These are phyloP conservation scores for Naganishia vishniacii DNA, from an alignment of 768 basidiomycete genomes.

Conservation along the genomic window DNA sequence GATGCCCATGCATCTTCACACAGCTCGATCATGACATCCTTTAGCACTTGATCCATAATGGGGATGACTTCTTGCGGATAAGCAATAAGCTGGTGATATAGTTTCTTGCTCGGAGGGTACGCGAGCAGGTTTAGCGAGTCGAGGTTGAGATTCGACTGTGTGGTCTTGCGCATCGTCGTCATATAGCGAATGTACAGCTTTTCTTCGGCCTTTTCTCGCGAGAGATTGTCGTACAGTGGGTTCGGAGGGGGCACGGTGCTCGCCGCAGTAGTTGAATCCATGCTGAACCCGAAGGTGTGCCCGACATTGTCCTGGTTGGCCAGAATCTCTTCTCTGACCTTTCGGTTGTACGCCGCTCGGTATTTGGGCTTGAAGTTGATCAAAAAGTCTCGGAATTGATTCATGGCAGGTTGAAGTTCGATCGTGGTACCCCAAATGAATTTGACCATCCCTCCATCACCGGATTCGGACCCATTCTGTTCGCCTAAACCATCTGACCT, in stretches of 20 bases:
- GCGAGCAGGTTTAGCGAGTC: constrained; percentile 79
- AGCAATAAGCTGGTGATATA: constrained; percentile 75
- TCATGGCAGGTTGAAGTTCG: constrained; percentile 84
- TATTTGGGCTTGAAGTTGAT: constrained; percentile 91
- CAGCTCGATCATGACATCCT: constrained; percentile 82
- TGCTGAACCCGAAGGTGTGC: constrained; percentile 22
- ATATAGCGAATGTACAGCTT: constrained; percentile 72
- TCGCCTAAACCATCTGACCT: constrained; percentile 16
- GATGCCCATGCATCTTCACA: constrained; percentile 63
- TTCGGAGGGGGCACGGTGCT: constrained; percentile 36
- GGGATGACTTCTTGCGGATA: constrained; percentile 97
- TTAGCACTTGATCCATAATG: constrained; percentile 91
- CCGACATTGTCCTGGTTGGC: constrained; percentile 26
- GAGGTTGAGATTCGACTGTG: constrained; percentile 87
- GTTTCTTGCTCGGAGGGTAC: constrained; percentile 75
- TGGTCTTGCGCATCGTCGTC: constrained; percentile 78
- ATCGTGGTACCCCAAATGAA: constrained; percentile 99
- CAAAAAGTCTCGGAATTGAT: constrained; percentile 78
- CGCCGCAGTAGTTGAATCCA: constrained; percentile 26
- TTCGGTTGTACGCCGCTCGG: constrained; percentile 62
- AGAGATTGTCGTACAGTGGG: constrained; percentile 44
- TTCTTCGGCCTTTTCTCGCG: constrained; percentile 38
- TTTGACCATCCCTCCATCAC: constrained; percentile 71
- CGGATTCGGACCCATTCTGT: constrained; percentile 24
- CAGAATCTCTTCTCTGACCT: constrained; percentile 52